Evolutionary conservation across 2,329 filamentous ascomycete species (phyloP), one percentile per base, ranked within the genome.

Genomic region (Arthroderma uncinatum): DNA sequence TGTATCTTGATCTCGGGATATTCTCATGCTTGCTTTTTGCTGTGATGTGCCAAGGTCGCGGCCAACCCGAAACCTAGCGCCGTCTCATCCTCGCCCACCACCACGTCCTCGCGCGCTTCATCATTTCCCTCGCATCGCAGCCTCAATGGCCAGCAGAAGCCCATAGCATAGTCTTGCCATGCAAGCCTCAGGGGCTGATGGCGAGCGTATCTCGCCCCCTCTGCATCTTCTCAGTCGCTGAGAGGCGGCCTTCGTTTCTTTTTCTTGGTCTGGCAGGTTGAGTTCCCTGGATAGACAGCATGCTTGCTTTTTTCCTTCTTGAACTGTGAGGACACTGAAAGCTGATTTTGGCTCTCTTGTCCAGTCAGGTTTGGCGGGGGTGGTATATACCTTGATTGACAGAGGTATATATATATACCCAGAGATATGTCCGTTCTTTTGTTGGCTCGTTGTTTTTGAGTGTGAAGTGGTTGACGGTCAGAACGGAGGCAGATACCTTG

Each of bases 21-120:
- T 48, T 19, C 7, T 25, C 25, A 48, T 48, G 42, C 28, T 48
- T 48, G 42, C 42, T 48, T 42, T 42, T 19, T 19, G 7, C 39
- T 42, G 39, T 9, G 28, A 30, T 30, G 19, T 47, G 40, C 40
- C 40, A 47, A 47, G 47, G 25, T 33, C 16, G 47, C 47, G n/a
- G 28, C 47, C 47, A 50, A 50, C 47, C 25, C 47, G 47, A 50
- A 50, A 50, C 47, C 47, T 50, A 50, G 47, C 47, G 47, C 47
- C 12, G 23, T 50, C 47, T 34, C 25, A 19, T 50, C 47, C 14
- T 33, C 47, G 25, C 14, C 39, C 39, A 6, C 23, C 6, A 28
- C 21, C 14, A 30, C 23, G 14, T 9, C 21, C 4, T 50, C 47
- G 12, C 25, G 19, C 23, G 47, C 47, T 34, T 50, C 47, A 50